Evolutionary conservation across 1,284 basidiomycete species (phyloP).

Genomic region (Irpex sp.): DNA sequence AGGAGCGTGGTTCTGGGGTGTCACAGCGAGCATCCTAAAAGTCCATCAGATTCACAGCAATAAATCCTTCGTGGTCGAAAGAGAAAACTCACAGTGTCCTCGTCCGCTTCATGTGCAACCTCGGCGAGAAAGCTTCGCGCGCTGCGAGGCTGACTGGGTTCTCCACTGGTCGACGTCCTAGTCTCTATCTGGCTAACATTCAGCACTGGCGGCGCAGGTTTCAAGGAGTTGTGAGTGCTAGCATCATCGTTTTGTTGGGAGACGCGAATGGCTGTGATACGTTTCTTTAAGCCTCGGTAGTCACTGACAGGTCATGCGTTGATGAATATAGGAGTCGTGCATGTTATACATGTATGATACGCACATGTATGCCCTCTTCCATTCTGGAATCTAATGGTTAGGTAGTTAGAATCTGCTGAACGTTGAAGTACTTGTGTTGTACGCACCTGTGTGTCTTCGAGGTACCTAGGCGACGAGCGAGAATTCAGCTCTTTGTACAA

Average conservation of each 20-base stretch:
- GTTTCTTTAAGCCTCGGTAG: constrained; percentile 70
- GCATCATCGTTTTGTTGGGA: constrained; percentile 30
- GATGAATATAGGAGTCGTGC: no score
- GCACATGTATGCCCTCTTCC: constrained; percentile 81
- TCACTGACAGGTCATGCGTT: constrained; percentile 41
- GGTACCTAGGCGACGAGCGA: constrained; percentile 40
- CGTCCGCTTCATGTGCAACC: background rate
- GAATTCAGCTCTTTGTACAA: background rate
- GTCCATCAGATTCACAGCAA: background rate
- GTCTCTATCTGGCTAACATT: constrained; percentile 2
- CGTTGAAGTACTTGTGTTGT: background rate
- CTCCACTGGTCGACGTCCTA: background rate
- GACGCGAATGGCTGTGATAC: constrained; percentile 54
- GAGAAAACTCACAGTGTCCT: background rate
- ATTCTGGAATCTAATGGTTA: constrained; percentile 64
- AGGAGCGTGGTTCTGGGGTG: background rate
- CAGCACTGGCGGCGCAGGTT: constrained; percentile 10
- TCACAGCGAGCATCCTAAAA: background rate
- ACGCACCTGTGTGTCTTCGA: constrained; percentile 66
- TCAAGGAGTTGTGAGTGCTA: constrained; percentile 7
- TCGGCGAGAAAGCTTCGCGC: background rate
- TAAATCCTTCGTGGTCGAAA: background rate
- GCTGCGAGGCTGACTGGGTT: background rate
- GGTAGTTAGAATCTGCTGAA: background rate
- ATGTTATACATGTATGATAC: background rate